Percentiles rank a stretch among this genome's conserved stretches.
These are phyloP conservation scores for Aspergillus costaricaensis DNA, from an alignment of 2,329 filamentous ascomycete species.

Conservation along the genomic window DNA sequence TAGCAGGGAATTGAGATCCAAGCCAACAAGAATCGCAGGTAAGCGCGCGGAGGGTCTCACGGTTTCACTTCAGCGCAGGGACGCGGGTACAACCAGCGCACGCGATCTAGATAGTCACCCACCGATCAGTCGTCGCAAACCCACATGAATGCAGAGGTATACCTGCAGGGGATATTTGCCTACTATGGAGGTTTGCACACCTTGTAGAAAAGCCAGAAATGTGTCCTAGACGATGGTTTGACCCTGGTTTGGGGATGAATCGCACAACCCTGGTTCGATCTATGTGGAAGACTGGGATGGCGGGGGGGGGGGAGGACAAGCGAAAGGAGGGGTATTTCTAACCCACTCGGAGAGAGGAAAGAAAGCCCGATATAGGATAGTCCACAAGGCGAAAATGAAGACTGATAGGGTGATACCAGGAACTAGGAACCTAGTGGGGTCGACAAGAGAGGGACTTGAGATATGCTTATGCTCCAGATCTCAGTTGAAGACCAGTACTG, in stretches of 20 bases:
- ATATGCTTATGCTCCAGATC: no score
- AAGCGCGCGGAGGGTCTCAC: slow-evolving; percentile 21
- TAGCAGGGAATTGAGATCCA: slow-evolving; percentile 16
- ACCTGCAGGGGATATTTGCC: background rate
- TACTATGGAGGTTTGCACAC: background rate
- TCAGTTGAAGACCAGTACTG: no score
- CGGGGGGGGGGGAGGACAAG: background rate
- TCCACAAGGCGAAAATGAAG: no score
- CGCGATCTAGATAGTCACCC: slow-evolving; percentile 16
- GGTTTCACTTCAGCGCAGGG: slow-evolving; percentile 16
- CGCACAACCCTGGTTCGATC: background rate
- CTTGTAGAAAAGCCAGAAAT: background rate
- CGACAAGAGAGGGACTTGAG: no score
- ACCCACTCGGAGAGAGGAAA: background rate
- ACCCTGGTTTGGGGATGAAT: background rate
- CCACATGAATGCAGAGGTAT: background rate
- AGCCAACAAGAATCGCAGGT: slow-evolving; percentile 13
- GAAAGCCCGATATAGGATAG: background rate
- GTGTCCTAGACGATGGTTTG: background rate
- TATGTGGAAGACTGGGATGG: background rate
- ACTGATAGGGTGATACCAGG: no score
- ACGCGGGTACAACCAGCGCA: slow-evolving; percentile 16
- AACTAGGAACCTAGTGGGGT: no score
- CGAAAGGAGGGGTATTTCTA: background rate
- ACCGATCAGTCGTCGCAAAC: slow-evolving; percentile 3